Evolutionary conservation across 805 yeast genomes (phyloP), one percentile per base, ranked within the genome.

Genomic region (Hanseniaspora pseudoguilliermondii): DNA sequence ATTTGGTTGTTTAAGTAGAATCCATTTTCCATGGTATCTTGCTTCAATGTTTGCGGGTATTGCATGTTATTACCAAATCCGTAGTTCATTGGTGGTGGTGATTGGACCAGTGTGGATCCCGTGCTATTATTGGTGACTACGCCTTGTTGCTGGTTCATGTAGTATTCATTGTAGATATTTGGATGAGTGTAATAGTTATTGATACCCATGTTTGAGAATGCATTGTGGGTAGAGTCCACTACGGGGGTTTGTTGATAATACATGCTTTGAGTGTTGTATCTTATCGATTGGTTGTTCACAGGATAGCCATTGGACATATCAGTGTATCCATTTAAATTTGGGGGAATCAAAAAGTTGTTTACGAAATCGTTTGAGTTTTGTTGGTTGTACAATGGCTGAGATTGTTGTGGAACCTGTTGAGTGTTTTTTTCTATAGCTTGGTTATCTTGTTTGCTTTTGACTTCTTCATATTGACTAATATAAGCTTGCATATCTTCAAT

Each of bases 401-500:
- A 6, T 35, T 25, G 49, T 55, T 29, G 29, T 2, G 5, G 9
- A 50, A 43, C 21, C 47, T 55, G 49, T 38, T 27, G 54, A 20
- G 46, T 35, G 36, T 51, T 57, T 52, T 42, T 52, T 18, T 46
- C 53, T 48, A 38, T 40, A 11, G 4, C 5, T 29, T 39, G 53
- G 47, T 18, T 59, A 46, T 18, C 55, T 59, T 5, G 60, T 42
- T 59, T 47, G 49, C 57, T 27, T 49, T 65, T 66, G 42, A 63
- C 46, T 21, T 59, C 62, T 42, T 63, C 62, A 51, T 64, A 66
- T 44, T 66, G 65, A 27, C 57, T 27, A 29, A 67, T 47, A 52
- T 65, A 66, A 47, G 61, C 65, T 27, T 68, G 67, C 61, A 69
- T 64, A 57, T 69, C 71, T 51, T 69, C 72, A 25, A 62, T 49